These are phyloP conservation scores for Neurospora intermedia DNA, from an alignment of 495 filamentous ascomycete genomes.

Conservation along the genomic window DNA sequence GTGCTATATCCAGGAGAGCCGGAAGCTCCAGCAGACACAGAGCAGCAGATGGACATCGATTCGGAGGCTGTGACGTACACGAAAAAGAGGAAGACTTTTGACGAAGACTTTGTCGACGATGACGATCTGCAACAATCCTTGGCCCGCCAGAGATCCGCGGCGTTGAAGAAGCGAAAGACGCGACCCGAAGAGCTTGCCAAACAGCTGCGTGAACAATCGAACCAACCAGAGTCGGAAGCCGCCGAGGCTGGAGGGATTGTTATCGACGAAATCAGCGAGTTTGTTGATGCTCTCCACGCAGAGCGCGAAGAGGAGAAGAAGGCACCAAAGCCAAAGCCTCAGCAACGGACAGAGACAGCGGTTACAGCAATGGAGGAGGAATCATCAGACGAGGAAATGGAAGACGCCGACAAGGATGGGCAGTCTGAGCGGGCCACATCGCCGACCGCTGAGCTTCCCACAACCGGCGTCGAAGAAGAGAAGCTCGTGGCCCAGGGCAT, in stretches of 20 bases:
- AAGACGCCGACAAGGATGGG: slow-evolving; percentile 56
- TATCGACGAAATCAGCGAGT: slow-evolving; percentile 91
- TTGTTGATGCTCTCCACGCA: slow-evolving; percentile 72
- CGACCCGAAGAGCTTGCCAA: slow-evolving; percentile 78
- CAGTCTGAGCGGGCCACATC: slow-evolving; percentile 25
- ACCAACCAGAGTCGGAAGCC: slow-evolving; percentile 32
- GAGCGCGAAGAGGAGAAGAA: slow-evolving; percentile 54
- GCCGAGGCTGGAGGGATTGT: slow-evolving; percentile 59
- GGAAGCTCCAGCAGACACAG: slow-evolving; percentile 30
- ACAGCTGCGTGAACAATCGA: slow-evolving; percentile 66
- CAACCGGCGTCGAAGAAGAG: slow-evolving; percentile 78
- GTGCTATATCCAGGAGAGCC: slow-evolving; percentile 46
- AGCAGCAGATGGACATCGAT: slow-evolving; percentile 70
- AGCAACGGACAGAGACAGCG: slow-evolving; percentile 22
- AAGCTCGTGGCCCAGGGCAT: slow-evolving; percentile 64
- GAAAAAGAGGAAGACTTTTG: slow-evolving; percentile 54
- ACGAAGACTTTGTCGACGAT: slow-evolving; percentile 73
- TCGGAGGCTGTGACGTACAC: slow-evolving; percentile 28
- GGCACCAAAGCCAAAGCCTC: slow-evolving; percentile 33
- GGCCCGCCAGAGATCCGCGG: slow-evolving; percentile 65
- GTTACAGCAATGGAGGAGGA: slow-evolving; percentile 42
- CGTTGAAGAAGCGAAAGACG: slow-evolving; percentile 75
- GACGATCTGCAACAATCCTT: slow-evolving; percentile 85
- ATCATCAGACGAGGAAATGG: slow-evolving; percentile 40
- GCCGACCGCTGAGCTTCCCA: slow-evolving; percentile 28